Percentiles rank a stretch among this genome's conserved stretches.
phyloP scores from a whole-genome alignment of 2,329 filamentous ascomycete genomes.

The Aureobasidium sp. region DNA sequence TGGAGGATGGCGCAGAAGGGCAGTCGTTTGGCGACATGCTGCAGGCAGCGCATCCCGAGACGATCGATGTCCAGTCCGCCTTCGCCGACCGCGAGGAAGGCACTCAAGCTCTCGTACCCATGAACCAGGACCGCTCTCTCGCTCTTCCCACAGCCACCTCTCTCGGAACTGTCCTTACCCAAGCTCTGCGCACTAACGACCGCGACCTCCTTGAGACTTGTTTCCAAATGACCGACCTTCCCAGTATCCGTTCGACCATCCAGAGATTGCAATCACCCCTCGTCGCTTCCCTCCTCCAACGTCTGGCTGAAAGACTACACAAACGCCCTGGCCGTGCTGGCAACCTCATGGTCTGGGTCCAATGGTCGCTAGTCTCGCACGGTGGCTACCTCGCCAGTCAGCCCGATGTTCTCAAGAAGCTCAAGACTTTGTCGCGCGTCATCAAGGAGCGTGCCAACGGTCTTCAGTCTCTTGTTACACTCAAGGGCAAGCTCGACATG shows the following conservation, averaged over 20 bases:
- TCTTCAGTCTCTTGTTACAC: slow-evolving; percentile 70
- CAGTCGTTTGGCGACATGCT: slow-evolving; percentile 86
- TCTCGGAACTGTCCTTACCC: slow-evolving; percentile 83
- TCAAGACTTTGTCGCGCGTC: slow-evolving; percentile 75
- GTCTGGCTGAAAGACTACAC: slow-evolving; percentile 80
- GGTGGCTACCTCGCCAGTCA: slow-evolving; percentile 85
- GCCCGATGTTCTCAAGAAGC: slow-evolving; percentile 70
- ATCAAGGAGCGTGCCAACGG: slow-evolving; percentile 79
- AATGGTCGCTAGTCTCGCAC: slow-evolving; percentile 88
- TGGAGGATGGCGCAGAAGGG: slow-evolving; percentile 36
- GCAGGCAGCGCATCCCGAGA: slow-evolving; percentile 59
- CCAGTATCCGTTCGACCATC: slow-evolving; percentile 79
- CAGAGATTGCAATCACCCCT: slow-evolving; percentile 82
- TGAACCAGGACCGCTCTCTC: slow-evolving; percentile 42
- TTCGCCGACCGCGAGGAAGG: slow-evolving; percentile 38
- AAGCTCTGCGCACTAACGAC: slow-evolving; percentile 90
- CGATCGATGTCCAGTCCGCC: slow-evolving; percentile 67
- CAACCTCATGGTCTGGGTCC: slow-evolving; percentile 88
- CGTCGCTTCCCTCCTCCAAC: slow-evolving; percentile 70
- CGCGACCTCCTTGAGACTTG: slow-evolving; percentile 84
- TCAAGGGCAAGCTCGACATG: slow-evolving; percentile 95
- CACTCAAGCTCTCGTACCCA: slow-evolving; percentile 38
- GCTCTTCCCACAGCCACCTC: slow-evolving; percentile 67
- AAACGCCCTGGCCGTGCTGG: slow-evolving; percentile 82
- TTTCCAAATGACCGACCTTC: slow-evolving; percentile 69